Conservation (phyloP, 768 basidiomycete species). For the Kwoniella botswanensis region DNA sequence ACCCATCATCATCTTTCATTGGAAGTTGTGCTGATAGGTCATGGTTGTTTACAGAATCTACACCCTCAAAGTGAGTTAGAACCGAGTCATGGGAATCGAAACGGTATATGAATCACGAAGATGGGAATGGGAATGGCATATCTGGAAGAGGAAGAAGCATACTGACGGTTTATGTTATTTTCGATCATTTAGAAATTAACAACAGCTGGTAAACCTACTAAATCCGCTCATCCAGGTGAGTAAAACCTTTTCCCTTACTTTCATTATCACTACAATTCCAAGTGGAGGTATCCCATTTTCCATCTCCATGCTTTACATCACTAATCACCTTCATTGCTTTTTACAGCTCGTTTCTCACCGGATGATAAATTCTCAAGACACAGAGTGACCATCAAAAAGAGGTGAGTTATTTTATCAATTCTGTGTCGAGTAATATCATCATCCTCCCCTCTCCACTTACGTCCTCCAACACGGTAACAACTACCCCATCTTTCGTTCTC, state of each 20-base stretch:
- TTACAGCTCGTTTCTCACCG: conserved; percentile 92
- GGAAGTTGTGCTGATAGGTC: neutral
- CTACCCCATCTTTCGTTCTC: no score
- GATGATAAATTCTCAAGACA: conserved; percentile 99
- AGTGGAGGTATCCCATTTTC: no score
- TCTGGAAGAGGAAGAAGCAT: neutral
- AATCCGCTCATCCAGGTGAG: conserved; percentile 95
- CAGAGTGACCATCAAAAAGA: conserved; percentile 94
- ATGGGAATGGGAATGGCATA: neutral
- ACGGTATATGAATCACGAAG: neutral
- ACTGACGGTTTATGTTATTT: neutral
- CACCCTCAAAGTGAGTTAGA: conserved; percentile 77
- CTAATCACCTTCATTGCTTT: neutral
- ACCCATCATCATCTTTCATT: conserved; percentile 57
- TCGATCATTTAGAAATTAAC: conserved; percentile 73
- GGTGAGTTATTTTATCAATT: conserved; percentile 55
- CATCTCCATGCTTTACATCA: no score
- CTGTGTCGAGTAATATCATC: neutral
- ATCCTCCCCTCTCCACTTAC: neutral
- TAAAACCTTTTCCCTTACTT: conserved; percentile 5
- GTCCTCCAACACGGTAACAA: no score
- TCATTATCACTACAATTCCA: neutral
- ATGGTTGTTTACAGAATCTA: conserved; percentile 66
- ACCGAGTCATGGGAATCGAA: no score
- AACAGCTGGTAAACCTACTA: conserved; percentile 78